Conservation (phyloP, 2,329 filamentous ascomycete genomes). For the Pseudocercospora macadamiae region DNA sequence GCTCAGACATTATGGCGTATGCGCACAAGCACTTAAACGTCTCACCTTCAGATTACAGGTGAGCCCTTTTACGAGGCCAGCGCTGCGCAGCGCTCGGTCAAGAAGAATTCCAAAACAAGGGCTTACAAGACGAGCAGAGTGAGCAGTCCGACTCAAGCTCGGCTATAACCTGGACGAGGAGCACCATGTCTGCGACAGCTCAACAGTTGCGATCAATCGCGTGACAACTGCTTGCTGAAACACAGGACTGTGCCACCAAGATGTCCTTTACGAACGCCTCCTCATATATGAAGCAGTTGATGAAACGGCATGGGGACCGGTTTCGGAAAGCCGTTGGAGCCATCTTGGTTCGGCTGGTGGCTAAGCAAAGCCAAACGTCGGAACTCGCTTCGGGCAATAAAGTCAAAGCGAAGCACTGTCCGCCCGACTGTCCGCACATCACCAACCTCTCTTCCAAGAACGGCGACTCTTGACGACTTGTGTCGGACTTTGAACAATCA, state of each 20-base stretch:
- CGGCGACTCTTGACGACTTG: background rate
- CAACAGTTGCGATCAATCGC: background rate
- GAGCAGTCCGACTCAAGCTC: slow-evolving; percentile 7
- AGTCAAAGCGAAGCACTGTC: slow-evolving; percentile 3
- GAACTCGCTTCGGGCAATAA: slow-evolving; percentile 8
- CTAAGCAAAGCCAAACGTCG: background rate
- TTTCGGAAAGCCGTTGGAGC: background rate
- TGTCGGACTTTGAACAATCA: background rate
- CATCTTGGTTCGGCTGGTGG: background rate
- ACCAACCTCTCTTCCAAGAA: background rate
- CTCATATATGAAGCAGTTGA: background rate
- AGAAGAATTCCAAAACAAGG: background rate
- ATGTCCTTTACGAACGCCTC: background rate
- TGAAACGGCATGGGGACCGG: background rate
- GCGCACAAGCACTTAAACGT: slow-evolving; percentile 29
- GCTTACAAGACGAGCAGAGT: slow-evolving; percentile 8
- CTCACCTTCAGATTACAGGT: slow-evolving; percentile 26
- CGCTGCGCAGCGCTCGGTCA: background rate
- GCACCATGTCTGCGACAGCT: background rate
- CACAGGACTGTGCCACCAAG: background rate
- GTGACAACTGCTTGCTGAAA: background rate
- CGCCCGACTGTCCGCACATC: background rate
- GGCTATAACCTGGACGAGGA: background rate
- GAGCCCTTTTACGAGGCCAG: slow-evolving; percentile 15
- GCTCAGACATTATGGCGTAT: slow-evolving; percentile 35